Conservation (phyloP, 1,284 basidiomycete species). For the Serendipita sp. region DNA sequence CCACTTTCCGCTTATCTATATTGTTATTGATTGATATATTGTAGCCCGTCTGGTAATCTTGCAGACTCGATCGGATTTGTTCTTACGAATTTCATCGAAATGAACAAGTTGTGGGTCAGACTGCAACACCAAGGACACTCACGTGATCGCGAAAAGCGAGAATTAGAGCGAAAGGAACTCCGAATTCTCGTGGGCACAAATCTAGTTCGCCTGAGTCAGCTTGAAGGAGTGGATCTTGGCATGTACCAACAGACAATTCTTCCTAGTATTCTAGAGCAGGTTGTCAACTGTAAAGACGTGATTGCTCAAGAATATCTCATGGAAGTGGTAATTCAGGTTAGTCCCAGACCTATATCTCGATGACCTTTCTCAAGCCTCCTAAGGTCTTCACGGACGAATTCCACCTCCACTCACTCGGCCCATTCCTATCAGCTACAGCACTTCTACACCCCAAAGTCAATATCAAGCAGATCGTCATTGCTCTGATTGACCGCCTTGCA, state of each 20-base stretch:
- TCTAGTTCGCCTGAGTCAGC: slow-evolving; percentile 79
- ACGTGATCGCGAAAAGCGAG: slow-evolving; percentile 85
- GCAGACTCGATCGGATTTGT: slow-evolving; percentile 90
- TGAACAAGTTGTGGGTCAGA: slow-evolving; percentile 98
- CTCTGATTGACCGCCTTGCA: slow-evolving; percentile 87
- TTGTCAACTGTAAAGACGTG: slow-evolving; percentile 91
- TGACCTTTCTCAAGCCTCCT: not conserved
- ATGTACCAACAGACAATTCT: slow-evolving; percentile 77
- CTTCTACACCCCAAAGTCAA: slow-evolving; percentile 91
- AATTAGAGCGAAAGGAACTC: slow-evolving; percentile 83
- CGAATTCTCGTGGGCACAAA: slow-evolving; percentile 93
- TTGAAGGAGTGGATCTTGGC: slow-evolving; percentile 85
- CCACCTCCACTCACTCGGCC: slow-evolving; percentile 81
- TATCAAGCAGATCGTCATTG: slow-evolving; percentile 92
- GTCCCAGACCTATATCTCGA: slow-evolving; percentile 14
- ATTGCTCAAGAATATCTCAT: slow-evolving; percentile 96
- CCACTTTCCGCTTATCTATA: slow-evolving; percentile 11
- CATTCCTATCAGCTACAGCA: slow-evolving; percentile 85
- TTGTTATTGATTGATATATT: not conserved
- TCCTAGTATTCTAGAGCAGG: slow-evolving; percentile 83
- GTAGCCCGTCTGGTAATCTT: slow-evolving; percentile 70
- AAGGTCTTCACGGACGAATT: slow-evolving; percentile 95
- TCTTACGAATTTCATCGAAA: slow-evolving; percentile 93
- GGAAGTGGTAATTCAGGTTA: slow-evolving; percentile 92
- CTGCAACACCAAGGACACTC: slow-evolving; percentile 93